A percentile compares a stretch with the other conserved stretches of the same genome.
phyloP scores from a whole-genome alignment of 208 protist genomes.

The Trypanosoma boissoni region DNA sequence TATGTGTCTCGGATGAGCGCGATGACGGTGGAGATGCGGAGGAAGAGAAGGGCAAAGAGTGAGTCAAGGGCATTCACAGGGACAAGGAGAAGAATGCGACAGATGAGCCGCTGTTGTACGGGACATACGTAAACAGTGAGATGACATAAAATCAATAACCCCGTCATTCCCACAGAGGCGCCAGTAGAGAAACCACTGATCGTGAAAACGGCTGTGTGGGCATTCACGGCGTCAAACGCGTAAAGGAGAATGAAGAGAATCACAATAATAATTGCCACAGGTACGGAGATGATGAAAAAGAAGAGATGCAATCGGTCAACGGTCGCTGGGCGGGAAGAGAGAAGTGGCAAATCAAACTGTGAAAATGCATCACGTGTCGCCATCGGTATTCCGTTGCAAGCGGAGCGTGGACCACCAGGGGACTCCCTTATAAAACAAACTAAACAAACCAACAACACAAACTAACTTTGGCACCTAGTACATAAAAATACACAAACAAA shows the following conservation, averaged over 20 bases:
- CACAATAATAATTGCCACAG: slow-evolving; percentile 1
- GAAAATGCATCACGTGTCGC: too few species aligned
- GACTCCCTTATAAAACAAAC: too few species aligned
- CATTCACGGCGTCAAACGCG: not conserved
- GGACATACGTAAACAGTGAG: slow-evolving; percentile 35
- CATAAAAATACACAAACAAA: not conserved
- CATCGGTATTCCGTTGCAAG: too few species aligned
- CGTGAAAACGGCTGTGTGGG: not conserved
- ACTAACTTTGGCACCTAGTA: too few species aligned
- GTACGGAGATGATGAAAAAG: slow-evolving; percentile 16
- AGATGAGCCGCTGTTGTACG: slow-evolving; percentile 31
- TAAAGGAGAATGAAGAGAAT: slow-evolving; percentile 12
- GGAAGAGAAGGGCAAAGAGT: slow-evolving; percentile 19
- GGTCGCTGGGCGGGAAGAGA: slow-evolving; percentile 6
- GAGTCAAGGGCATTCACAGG: slow-evolving; percentile 35
- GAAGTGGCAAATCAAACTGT: too few species aligned
- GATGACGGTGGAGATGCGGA: slow-evolving; percentile 21
- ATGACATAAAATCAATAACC: slow-evolving; percentile 30
- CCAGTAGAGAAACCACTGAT: slow-evolving; percentile 19
- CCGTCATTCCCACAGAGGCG: slow-evolving; percentile 13
- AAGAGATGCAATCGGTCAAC: slow-evolving; percentile 15
- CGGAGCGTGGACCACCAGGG: too few species aligned
- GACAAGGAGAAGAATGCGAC: slow-evolving; percentile 45
- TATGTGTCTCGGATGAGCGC: slow-evolving; percentile 38
- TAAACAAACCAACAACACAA: too few species aligned